These are phyloP conservation scores for Nemania serpens DNA, from an alignment of 2,329 filamentous ascomycete genomes.

Conservation along the genomic window DNA sequence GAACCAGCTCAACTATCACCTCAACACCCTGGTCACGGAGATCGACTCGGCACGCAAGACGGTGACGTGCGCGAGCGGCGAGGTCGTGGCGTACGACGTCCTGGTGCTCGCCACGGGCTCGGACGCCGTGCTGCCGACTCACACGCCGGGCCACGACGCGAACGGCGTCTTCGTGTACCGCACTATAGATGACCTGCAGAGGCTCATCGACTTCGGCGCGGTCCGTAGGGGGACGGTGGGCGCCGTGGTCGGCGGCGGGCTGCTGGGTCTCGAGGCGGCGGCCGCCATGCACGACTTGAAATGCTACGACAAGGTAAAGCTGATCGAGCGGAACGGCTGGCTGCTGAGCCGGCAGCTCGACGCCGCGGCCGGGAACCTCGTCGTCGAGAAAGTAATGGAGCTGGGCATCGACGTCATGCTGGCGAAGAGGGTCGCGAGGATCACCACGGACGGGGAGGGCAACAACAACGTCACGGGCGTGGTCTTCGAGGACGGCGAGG, in stretches of 20 bases:
- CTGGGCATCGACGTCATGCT: conserved; percentile 81
- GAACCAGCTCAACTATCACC: conserved; percentile 72
- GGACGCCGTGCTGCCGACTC: conserved; percentile 72
- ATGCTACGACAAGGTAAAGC: conserved; percentile 72
- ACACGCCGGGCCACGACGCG: conserved; percentile 78
- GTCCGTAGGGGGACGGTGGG: conserved; percentile 70
- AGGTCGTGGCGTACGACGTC: conserved; percentile 74
- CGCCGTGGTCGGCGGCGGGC: conserved; percentile 79
- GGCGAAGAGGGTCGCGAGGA: conserved; percentile 73
- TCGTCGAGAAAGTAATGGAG: conserved; percentile 78
- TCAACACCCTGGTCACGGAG: conserved; percentile 74
- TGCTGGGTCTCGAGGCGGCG: conserved; percentile 85
- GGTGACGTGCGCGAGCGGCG: conserved; percentile 72
- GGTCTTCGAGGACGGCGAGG: conserved; percentile 78
- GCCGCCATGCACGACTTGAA: conserved; percentile 90
- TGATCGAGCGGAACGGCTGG: conserved; percentile 84
- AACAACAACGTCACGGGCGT: conserved; percentile 77
- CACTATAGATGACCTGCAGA: conserved; percentile 79
- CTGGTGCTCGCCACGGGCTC: conserved; percentile 87
- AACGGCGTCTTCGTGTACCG: conserved; percentile 88
- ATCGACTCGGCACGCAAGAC: conserved; percentile 68
- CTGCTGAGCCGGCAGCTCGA: conserved; percentile 83
- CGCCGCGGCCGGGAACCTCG: conserved; percentile 77
- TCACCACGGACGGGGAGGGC: conserved; percentile 68
- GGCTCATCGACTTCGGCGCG: conserved; percentile 74